These are phyloP conservation scores for Nidularia pulvinata DNA, from an alignment of 768 basidiomycete genomes.

Conservation along the genomic window DNA sequence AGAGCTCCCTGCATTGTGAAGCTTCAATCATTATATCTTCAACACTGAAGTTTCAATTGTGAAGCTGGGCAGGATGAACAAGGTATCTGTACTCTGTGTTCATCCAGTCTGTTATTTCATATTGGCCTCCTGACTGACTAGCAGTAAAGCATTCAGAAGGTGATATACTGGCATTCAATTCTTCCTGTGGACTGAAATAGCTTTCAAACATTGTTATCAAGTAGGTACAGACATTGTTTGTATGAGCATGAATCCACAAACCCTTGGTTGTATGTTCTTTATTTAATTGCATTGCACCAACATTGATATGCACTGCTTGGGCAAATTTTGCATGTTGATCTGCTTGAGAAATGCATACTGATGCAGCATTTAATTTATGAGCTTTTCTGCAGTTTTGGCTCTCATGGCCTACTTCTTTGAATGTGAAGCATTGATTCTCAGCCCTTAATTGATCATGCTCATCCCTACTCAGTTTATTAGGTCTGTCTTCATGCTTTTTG, in stretches of 20 bases:
- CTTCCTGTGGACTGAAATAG: not conserved
- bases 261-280: not conserved
- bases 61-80: too few relatives aligned
- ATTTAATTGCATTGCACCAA: not conserved
- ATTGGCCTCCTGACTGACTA: too few relatives aligned
- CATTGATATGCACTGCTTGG: not conserved
- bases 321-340: not conserved
- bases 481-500: not conserved
- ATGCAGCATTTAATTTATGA: conserved; percentile 1
- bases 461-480: conserved; percentile 4
- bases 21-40: too few relatives aligned
- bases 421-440: conserved; percentile 15
- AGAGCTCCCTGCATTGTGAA: too few relatives aligned
- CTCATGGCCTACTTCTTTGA: conserved; percentile 14
- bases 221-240: not conserved
- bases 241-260: not conserved
- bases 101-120: too few relatives aligned
- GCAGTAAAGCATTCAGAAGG: not conserved
- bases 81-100: too few relatives aligned
- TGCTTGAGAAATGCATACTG: not conserved
- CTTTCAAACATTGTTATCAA: not conserved
- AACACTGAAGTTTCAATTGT: too few relatives aligned
- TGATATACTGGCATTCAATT: not conserved
- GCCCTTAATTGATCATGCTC: conserved; percentile 8
- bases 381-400: conserved; percentile 15